These are phyloP conservation scores for Fusarium zealandicum DNA, from an alignment of 2,329 filamentous ascomycete species.

Conservation along the genomic window DNA sequence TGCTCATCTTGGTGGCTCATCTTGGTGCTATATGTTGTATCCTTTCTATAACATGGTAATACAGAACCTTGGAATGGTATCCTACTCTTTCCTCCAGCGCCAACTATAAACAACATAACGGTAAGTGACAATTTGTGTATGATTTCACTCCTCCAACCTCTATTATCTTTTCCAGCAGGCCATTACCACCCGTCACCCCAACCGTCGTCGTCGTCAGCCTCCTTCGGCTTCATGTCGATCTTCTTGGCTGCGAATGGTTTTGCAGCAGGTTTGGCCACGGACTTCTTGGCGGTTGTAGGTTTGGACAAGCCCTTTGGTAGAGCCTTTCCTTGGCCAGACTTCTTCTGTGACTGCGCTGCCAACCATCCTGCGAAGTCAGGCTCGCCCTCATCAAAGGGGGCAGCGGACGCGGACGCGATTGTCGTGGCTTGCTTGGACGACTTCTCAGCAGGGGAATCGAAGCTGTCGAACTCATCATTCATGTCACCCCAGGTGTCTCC, in stretches of 20 bases:
- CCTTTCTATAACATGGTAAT: slow-evolving; percentile 20
- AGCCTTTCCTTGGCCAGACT: slow-evolving; percentile 65
- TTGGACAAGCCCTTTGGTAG: slow-evolving; percentile 87
- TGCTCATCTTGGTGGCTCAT: too few species aligned
- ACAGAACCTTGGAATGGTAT: slow-evolving; percentile 27
- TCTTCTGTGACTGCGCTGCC: slow-evolving; percentile 82
- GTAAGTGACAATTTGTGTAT: slow-evolving; percentile 1
- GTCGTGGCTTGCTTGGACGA: slow-evolving; percentile 28
- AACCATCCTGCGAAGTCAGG: slow-evolving; percentile 97
- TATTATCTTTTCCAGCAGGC: neutral
- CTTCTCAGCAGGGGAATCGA: slow-evolving; percentile 45
- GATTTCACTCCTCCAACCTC: neutral
- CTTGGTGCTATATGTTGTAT: neutral
- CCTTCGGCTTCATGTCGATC: slow-evolving; percentile 72
- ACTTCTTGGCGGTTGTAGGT: slow-evolving; percentile 53
- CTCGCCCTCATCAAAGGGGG: slow-evolving; percentile 82
- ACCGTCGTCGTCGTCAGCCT: slow-evolving; percentile 63
- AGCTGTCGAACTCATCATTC: slow-evolving; percentile 59
- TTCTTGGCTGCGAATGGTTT: slow-evolving; percentile 66
- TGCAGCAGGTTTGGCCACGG: slow-evolving; percentile 50
- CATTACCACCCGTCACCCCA: slow-evolving; percentile 72
- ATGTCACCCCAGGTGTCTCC: slow-evolving; percentile 80
- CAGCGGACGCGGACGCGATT: slow-evolving; percentile 47
- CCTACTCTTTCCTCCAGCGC: slow-evolving; percentile 26
- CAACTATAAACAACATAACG: slow-evolving; percentile 3